phyloP scores from a whole-genome alignment of 2,329 filamentous ascomycete genomes.

The Aspergillus pseudonomiae region DNA sequence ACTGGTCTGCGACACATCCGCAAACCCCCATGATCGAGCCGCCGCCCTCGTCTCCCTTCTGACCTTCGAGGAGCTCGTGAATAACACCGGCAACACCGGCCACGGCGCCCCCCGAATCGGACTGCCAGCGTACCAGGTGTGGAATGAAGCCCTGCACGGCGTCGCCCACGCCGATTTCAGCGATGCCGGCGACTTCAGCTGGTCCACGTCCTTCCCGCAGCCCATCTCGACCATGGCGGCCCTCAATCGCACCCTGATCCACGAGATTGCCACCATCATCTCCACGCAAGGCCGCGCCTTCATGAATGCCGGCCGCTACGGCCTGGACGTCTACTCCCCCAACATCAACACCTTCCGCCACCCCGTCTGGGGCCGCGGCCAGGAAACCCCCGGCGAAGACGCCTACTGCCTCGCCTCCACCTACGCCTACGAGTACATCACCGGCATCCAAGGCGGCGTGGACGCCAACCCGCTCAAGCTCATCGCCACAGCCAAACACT shows the following conservation, averaged over 20 bases:
- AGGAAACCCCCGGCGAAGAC: constrained; percentile 64
- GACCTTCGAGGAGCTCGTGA: constrained; percentile 58
- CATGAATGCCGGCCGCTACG: constrained; percentile 58
- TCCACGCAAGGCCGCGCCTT: constrained; percentile 67
- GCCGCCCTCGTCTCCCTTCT: constrained; percentile 55
- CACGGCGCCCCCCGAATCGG: constrained; percentile 60
- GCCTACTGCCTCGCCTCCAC: constrained; percentile 49
- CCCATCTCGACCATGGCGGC: constrained; percentile 65
- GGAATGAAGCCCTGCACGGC: constrained; percentile 64
- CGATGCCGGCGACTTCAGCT: constrained; percentile 56
- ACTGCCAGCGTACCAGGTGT: constrained; percentile 62
- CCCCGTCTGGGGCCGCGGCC: constrained; percentile 64
- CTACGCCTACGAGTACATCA: constrained; percentile 58
- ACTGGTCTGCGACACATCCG: constrained; percentile 54
- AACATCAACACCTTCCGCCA: constrained; percentile 69
- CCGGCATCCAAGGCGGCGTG: constrained; percentile 55
- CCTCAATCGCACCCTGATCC: constrained; percentile 65
- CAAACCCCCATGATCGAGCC: constrained; percentile 44
- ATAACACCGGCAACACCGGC: constrained; percentile 52
- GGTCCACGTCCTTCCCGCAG: constrained; percentile 67
- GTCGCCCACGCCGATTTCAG: constrained; percentile 62
- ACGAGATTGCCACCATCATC: constrained; percentile 56
- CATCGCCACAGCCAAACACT: constrained; percentile 62
- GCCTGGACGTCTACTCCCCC: constrained; percentile 52
- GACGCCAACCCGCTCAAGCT: constrained; percentile 44